Conservation (phyloP, 1,284 basidiomycete species). For the Apiotrichum laibachii region DNA sequence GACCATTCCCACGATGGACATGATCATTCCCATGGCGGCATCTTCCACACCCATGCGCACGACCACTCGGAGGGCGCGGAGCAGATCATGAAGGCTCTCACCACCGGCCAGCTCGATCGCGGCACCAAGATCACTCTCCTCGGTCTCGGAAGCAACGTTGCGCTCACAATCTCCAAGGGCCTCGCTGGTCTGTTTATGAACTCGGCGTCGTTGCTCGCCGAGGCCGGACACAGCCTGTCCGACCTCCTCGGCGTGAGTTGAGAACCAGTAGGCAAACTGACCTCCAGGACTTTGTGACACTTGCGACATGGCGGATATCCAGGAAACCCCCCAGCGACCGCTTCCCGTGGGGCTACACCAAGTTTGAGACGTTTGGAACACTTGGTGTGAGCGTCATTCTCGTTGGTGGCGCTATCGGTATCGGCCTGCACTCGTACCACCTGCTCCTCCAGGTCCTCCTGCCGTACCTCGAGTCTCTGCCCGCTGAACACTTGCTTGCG, state of each 20-base stretch:
- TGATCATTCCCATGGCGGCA: constrained; percentile 58
- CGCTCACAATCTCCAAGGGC: constrained; percentile 78
- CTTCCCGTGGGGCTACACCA: constrained; percentile 68
- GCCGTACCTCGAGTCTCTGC: constrained; percentile 51
- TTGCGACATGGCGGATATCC: constrained; percentile 87
- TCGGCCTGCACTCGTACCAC: constrained; percentile 86
- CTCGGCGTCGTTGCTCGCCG: constrained; percentile 86
- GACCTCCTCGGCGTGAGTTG: constrained; percentile 56
- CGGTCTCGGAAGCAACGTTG: constrained; percentile 81
- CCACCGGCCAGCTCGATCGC: constrained; percentile 69
- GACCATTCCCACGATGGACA: constrained; percentile 12
- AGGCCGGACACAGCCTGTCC: constrained; percentile 90
- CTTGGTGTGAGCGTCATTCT: constrained; percentile 78
- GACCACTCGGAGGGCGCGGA: constrained; percentile 66
- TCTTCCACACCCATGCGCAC: constrained; percentile 54
- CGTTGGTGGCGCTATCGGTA: constrained; percentile 80
- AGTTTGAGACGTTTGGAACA: constrained; percentile 91
- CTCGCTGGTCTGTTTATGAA: constrained; percentile 77
- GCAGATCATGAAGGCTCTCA: constrained; percentile 63
- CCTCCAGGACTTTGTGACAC: constrained; percentile 75
- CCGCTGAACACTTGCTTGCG: constrained; percentile 40
- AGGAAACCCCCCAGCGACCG: constrained; percentile 69
- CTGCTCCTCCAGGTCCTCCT: constrained; percentile 48
- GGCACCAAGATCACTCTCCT: constrained; percentile 80
- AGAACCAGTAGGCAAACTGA: not conserved